These are phyloP conservation scores for Stemphylium beticola DNA, from an alignment of 2,329 filamentous ascomycete species.

Conservation along the genomic window DNA sequence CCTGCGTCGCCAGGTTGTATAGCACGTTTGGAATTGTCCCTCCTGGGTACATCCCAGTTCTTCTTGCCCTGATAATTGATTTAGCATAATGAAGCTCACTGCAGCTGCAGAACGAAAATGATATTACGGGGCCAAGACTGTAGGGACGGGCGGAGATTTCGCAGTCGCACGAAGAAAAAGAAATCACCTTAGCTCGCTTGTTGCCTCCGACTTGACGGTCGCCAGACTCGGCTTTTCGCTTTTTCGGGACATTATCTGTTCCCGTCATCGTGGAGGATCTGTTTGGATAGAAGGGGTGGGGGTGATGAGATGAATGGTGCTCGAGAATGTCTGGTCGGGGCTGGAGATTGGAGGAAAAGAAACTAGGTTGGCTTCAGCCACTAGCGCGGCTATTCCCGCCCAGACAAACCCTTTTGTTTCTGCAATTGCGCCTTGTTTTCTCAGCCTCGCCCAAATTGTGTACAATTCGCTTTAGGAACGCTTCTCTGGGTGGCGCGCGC, in stretches of 20 bases:
- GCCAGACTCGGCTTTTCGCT: conserved; percentile 48
- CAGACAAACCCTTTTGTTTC: no score
- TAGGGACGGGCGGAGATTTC: conserved; percentile 12
- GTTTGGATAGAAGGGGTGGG: conserved; percentile 1
- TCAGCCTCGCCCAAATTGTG: conserved; percentile 6
- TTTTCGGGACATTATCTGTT: conserved; percentile 35
- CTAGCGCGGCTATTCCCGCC: conserved; percentile 15
- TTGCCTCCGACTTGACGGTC: conserved; percentile 31
- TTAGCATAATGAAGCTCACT: conserved; percentile 22
- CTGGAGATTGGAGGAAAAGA: conserved; percentile 4
- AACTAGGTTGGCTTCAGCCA: conserved; percentile 11
- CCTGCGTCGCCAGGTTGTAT: conserved; percentile 74
- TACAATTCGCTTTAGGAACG: background rate
- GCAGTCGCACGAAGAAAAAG: conserved; percentile 20
- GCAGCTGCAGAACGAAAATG: conserved; percentile 28
- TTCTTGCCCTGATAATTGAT: conserved; percentile 48
- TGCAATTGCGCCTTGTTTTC: background rate
- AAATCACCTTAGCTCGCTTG: conserved; percentile 49
- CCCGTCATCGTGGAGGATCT: background rate
- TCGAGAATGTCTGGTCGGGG: conserved; percentile 2
- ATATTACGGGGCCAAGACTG: conserved; percentile 17
- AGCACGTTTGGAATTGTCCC: conserved; percentile 38
- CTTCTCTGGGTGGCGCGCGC: background rate
- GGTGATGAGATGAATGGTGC: conserved; percentile 6
- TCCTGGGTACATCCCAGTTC: conserved; percentile 52